phyloP scores from a whole-genome alignment of 2,329 filamentous ascomycete species.

The Arachnopeziza araneosa region DNA sequence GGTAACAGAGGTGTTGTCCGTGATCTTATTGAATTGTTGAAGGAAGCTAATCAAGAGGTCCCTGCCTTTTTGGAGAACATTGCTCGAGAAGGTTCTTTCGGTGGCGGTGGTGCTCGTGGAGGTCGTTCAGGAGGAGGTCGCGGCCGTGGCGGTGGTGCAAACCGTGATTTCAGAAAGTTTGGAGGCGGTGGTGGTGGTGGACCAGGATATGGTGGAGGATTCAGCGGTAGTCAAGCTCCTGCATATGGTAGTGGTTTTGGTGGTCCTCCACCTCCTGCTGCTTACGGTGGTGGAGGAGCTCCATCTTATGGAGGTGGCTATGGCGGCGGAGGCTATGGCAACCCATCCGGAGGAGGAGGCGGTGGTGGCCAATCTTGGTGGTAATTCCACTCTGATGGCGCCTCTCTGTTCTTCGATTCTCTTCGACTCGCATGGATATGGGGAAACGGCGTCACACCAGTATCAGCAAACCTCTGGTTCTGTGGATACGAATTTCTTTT shows the following conservation, averaged over 20 bases:
- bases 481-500: conserved; percentile 10
- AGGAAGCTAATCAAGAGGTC: conserved; percentile 97
- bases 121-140: conserved; percentile 61
- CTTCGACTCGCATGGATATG: conserved; percentile 19
- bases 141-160: conserved; percentile 64
- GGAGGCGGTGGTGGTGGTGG: conserved; percentile 48
- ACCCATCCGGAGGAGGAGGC: conserved; percentile 20
- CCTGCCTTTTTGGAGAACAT: conserved; percentile 94
- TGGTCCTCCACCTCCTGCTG: conserved; percentile 36
- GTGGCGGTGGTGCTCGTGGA: conserved; percentile 62
- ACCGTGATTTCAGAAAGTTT: conserved; percentile 85
- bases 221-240: conserved; percentile 36
- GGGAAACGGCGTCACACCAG: conserved; percentile 25
- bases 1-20: conserved; percentile 97
- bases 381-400: conserved; percentile 34
- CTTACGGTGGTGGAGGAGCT: conserved; percentile 49
- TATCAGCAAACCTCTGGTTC: conserved; percentile 20
- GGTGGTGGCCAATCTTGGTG: conserved; percentile 49
- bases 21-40: conserved; percentile 93
- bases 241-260: conserved; percentile 48
- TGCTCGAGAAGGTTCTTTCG: conserved; percentile 86
- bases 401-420: conserved; percentile 18
- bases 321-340: conserved; percentile 43
- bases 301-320: conserved; percentile 46
- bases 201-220: conserved; percentile 41